These are phyloP conservation scores for Fusarium illudens DNA, from an alignment of 2,329 filamentous ascomycete species.

Conservation along the genomic window DNA sequence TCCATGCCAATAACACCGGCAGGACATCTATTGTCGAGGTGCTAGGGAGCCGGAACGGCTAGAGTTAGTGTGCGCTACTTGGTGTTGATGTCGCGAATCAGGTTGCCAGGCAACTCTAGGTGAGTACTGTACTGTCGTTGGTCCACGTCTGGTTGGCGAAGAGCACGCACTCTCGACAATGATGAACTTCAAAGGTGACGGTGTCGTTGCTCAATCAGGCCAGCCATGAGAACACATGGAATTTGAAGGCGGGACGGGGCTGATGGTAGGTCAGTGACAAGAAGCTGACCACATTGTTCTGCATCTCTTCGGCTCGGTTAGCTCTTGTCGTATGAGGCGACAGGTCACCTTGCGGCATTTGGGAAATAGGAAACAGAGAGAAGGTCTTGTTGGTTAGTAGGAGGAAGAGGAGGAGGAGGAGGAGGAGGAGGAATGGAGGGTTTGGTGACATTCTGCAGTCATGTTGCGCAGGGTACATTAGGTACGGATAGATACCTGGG, in stretches of 20 bases:
- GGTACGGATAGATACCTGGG: background rate
- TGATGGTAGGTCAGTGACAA: background rate
- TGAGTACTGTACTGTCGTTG: too few relatives aligned
- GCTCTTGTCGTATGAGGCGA: background rate
- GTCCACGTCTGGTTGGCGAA: background rate
- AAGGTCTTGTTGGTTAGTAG: background rate
- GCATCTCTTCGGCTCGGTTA: background rate
- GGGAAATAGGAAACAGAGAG: background rate
- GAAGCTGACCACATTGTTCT: background rate
- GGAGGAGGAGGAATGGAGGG: background rate
- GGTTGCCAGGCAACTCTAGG: background rate
- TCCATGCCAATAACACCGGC: background rate
- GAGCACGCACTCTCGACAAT: background rate
- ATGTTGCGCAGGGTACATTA: background rate
- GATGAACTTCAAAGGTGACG: background rate
- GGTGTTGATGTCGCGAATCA: background rate
- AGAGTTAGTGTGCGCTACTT: background rate
- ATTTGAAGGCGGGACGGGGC: background rate
- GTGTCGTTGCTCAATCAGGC: background rate
- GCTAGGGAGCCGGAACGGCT: background rate
- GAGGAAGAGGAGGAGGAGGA: background rate
- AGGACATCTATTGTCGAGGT: background rate
- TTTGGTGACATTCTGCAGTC: background rate
- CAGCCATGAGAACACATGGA: background rate
- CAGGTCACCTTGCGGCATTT: background rate